Conservation (phyloP, 164 flowering plant genomes). For the Nelumbo lutea region DNA sequence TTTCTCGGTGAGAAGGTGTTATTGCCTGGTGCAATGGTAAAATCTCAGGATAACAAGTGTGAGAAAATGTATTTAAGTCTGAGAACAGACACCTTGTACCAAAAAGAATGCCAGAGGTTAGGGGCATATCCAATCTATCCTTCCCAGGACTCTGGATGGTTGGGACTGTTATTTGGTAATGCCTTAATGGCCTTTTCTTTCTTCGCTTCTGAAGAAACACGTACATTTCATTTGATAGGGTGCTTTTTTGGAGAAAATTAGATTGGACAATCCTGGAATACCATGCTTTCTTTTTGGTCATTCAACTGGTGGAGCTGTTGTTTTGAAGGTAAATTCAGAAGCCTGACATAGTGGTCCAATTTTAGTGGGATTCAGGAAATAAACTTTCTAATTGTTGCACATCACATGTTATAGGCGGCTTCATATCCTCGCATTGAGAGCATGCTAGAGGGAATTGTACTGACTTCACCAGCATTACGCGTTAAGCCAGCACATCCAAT, state of each 20-base stretch:
- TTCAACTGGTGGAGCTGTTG: slow-evolving; percentile 98
- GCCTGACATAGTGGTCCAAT: neutral
- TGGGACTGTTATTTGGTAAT: no score
- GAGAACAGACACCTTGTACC: no score
- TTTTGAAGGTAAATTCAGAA: slow-evolving; percentile 61
- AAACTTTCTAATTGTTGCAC: neutral
- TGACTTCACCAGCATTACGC: slow-evolving; percentile 96
- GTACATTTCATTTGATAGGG: slow-evolving; percentile 36
- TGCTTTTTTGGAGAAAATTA: slow-evolving; percentile 73
- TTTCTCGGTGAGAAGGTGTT: no score
- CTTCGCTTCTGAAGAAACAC: neutral
- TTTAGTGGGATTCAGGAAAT: neutral
- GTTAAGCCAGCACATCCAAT: slow-evolving; percentile 97
- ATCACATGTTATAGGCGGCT: slow-evolving; percentile 59
- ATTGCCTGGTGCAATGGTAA: no score
- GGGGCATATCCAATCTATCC: no score
- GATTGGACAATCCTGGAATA: slow-evolving; percentile 66
- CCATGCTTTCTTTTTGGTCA: slow-evolving; percentile 98
- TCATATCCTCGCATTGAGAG: slow-evolving; percentile 56
- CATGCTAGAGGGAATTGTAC: slow-evolving; percentile 79
- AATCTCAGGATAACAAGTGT: no score
- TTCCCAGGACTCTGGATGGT: no score
- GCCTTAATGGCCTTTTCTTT: no score
- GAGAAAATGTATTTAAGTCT: no score
- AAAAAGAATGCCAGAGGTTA: no score